phyloP scores from a whole-genome alignment of 805 yeast species.

The Ogataea henricii region DNA sequence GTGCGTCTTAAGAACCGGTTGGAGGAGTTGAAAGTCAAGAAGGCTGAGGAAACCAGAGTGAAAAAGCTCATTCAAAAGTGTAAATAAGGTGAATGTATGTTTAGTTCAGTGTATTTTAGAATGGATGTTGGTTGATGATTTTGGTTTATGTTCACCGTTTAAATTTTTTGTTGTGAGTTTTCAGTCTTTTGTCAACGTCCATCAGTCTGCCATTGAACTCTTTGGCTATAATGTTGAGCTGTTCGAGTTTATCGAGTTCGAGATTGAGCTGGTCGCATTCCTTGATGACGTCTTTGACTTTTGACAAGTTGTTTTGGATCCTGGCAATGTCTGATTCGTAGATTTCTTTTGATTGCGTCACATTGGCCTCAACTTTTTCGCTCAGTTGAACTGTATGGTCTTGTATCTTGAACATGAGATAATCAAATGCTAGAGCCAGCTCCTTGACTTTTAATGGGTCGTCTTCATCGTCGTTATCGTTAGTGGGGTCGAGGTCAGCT shows the following conservation, averaged over 20 bases:
- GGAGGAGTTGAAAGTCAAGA: slow-evolving; percentile 22
- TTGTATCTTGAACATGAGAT: slow-evolving; percentile 60
- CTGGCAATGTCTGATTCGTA: slow-evolving; percentile 26
- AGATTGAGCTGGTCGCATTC: slow-evolving; percentile 30
- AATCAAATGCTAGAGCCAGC: slow-evolving; percentile 64
- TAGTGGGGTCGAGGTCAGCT: not conserved
- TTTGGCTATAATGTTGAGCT: slow-evolving; percentile 31
- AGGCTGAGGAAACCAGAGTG: slow-evolving; percentile 17
- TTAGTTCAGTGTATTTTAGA: slow-evolving; percentile 10
- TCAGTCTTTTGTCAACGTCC: slow-evolving; percentile 24
- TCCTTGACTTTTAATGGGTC: slow-evolving; percentile 67
- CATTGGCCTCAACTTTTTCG: slow-evolving; percentile 30
- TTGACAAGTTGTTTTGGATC: slow-evolving; percentile 23
- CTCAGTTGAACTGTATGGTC: slow-evolving; percentile 51
- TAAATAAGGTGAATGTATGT: slow-evolving; percentile 14
- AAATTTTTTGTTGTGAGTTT: slow-evolving; percentile 18
- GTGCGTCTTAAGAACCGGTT: slow-evolving; percentile 39
- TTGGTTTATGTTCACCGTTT: slow-evolving; percentile 5
- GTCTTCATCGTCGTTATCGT: slow-evolving; percentile 14
- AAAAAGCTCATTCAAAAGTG: slow-evolving; percentile 20
- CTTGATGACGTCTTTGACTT: slow-evolving; percentile 20
- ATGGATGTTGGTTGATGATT: slow-evolving; percentile 4
- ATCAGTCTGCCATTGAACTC: slow-evolving; percentile 32
- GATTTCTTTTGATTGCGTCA: slow-evolving; percentile 25
- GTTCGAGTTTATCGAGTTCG: slow-evolving; percentile 38